These are phyloP conservation scores for Vitis labrusca DNA, from an alignment of 164 flowering plant genomes.

Conservation along the genomic window DNA sequence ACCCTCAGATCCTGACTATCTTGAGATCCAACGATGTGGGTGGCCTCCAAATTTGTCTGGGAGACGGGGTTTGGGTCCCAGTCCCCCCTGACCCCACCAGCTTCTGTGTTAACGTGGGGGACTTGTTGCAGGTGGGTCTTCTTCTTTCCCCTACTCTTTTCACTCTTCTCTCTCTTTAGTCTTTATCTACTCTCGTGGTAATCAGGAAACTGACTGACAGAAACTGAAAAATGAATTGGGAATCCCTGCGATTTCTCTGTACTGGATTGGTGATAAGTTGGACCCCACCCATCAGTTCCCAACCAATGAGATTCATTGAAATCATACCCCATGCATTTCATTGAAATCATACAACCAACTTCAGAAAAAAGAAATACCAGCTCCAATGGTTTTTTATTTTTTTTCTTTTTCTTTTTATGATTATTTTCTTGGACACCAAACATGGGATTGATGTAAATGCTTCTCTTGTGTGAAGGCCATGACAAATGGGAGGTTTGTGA, in stretches of 20 bases:
- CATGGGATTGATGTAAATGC: too few species aligned
- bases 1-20: constrained; percentile 69
- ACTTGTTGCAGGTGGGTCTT: constrained; percentile 51
- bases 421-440: neutral
- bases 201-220: neutral
- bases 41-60: constrained; percentile 53
- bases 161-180: neutral
- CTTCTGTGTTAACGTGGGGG: constrained; percentile 67
- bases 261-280: neutral
- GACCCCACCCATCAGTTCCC: constrained; percentile 9
- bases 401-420: neutral
- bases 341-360: too few species aligned
- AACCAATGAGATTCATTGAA: constrained; percentile 8
- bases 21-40: constrained; percentile 61
- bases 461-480: constrained; percentile 28
- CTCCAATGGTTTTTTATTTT: neutral
- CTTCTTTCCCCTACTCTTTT: neutral
- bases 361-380: too few species aligned
- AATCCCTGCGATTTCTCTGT: constrained; percentile 1
- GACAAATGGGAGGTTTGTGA: constrained; percentile 53
- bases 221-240: constrained; percentile 3
- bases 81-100: constrained; percentile 59
- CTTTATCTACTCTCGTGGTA: neutral
- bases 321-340: too few species aligned
- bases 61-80: constrained; percentile 60